phyloP scores from a whole-genome alignment of 495 filamentous ascomycete species.

The Hyaloscypha bicolor region DNA sequence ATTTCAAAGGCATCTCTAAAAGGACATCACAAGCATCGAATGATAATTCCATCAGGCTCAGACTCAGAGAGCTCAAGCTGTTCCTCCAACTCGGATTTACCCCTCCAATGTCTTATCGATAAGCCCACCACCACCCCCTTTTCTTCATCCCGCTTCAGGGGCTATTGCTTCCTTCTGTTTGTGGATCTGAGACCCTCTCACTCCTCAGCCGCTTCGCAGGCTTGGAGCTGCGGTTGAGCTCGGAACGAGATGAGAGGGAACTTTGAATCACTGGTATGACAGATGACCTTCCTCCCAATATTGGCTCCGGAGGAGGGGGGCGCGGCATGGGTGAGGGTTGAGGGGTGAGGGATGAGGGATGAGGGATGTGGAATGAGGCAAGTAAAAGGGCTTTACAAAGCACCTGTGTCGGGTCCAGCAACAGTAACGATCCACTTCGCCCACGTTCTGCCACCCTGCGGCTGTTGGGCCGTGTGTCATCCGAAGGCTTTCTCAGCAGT shows the following conservation, averaged over 20 bases:
- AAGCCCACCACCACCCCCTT: background rate
- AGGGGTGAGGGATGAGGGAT: background rate
- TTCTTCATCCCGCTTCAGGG: background rate
- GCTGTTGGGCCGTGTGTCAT: too few relatives aligned
- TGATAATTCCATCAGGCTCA: background rate
- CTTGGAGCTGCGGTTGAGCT: background rate
- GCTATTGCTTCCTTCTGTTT: background rate
- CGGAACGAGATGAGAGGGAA: background rate
- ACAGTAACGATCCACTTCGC: slow-evolving; percentile 8
- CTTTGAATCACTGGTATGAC: background rate
- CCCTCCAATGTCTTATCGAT: slow-evolving; percentile 13
- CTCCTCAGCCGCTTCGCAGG: background rate
- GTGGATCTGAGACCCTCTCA: background rate
- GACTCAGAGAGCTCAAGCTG: background rate
- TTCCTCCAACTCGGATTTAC: background rate
- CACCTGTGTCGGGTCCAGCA: background rate
- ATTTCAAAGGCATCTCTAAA: background rate
- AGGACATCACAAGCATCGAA: background rate
- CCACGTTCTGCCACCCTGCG: too few relatives aligned
- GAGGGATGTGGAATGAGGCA: background rate
- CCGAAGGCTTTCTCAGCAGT: background rate
- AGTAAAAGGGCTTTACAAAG: background rate
- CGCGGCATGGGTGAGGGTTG: background rate
- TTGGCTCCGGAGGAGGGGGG: slow-evolving; percentile 3
- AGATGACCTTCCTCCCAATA: background rate